Base-by-base conservation (phyloP, 495 filamentous ascomycete species). In the Aspergillus coremiiformis region DNA sequence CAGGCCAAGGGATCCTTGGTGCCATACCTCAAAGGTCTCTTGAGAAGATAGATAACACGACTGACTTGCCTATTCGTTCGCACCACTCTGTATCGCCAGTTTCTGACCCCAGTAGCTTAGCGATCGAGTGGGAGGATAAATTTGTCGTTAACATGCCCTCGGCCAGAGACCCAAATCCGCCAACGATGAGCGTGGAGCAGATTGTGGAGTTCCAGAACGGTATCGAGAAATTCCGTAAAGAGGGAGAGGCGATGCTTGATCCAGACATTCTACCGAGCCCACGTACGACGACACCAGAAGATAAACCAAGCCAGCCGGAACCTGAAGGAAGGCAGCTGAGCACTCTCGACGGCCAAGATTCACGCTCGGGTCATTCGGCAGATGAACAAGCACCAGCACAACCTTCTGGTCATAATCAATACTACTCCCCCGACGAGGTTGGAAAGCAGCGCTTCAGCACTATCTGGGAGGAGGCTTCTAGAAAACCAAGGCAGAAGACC, bases 141-240 rank as follows among this genome's bases (percentile, higher is more conserved):
- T 76, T 74, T 45, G 72, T 75, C 35, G 68, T 76, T 12, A 57
- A 77, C 21, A 78, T 75, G 70, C 74, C 70, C 0, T 67, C 68
- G 27, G 71, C 73, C 1, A 68, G 67, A 37, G 68, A 76, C 0
- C 71, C 73, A 1, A 74, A 72, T 43, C 73, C 72, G 3, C 65
- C 69, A 2, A 64, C 55, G 0, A 68, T 76, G 65, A 69, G 67
- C 7, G 59, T 58, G 0, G 61, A 67, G 24, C 65, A 76, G 51
- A 75, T 76, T 11, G 44, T 59, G 4, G 54, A 73, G 6, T 78
- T 71, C 44, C 73, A 76, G 27, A 60, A 64, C 29, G 68, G 60
- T 20, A 68, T 75, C 14, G 68, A 70, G 24, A 59, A 52, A 27
- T 61, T 65, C n/a, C 61, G 62, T 30, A 64, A 55, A 15, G 53